Conservation (phyloP, 306 rosid species). For the Purshia tridentata region DNA sequence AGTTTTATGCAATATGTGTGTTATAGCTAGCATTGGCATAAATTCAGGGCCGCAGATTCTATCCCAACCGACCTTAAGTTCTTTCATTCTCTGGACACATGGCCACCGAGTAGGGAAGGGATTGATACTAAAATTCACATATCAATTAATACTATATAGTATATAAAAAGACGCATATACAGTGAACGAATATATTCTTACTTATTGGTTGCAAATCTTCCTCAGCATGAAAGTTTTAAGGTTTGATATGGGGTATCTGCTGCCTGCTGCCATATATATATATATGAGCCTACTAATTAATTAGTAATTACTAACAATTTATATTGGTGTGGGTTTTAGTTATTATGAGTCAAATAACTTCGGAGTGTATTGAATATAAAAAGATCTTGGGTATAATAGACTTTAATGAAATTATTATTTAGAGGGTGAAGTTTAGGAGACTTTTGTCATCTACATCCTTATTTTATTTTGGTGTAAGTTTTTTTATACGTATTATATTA, state of each 20-base stretch:
- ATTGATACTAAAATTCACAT: constrained; percentile 9
- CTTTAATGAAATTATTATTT: too few species aligned
- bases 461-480: too few species aligned
- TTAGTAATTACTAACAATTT: too few species aligned
- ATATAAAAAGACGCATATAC: not conserved
- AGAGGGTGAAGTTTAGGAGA: too few species aligned
- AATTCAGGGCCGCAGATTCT: constrained; percentile 26
- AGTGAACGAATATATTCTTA: constrained; percentile 19
- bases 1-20: not conserved
- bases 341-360: too few species aligned
- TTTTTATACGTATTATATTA: too few species aligned
- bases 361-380: too few species aligned
- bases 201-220: not conserved
- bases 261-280: not conserved
- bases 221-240: not conserved
- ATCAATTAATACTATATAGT: not conserved
- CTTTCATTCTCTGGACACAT: not conserved
- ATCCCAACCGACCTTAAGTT: constrained; percentile 29
- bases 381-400: too few species aligned
- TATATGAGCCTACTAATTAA: too few species aligned
- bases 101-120: constrained; percentile 12
- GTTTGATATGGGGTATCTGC: not conserved
- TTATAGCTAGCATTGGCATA: constrained; percentile 30
- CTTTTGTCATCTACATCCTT: too few species aligned
- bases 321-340: too few species aligned